Conservation (phyloP, 2,329 filamentous ascomycete species). For the Catunica adiposa region DNA sequence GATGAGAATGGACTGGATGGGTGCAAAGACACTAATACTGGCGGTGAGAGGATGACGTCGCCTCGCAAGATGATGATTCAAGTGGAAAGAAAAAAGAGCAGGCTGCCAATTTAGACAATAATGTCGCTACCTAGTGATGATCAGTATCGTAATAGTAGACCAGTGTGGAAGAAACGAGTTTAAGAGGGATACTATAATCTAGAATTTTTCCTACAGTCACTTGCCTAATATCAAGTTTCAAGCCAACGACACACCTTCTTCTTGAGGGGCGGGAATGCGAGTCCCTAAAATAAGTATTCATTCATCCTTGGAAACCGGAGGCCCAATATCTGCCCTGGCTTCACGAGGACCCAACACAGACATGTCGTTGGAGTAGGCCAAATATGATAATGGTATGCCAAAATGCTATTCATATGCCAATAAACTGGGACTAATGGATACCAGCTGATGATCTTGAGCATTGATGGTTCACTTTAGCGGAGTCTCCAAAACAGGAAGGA, state of each 20-base stretch:
- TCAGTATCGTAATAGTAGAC: too few relatives aligned
- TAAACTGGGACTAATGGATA: not conserved
- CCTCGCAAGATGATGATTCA: constrained; percentile 63
- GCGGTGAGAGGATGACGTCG: constrained; percentile 55
- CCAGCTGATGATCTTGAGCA: not conserved
- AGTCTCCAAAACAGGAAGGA: not conserved
- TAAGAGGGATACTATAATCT: too few relatives aligned
- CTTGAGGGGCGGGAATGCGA: constrained; percentile 58
- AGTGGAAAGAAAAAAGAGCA: constrained; percentile 58
- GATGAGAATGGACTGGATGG: constrained; percentile 65
- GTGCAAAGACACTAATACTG: constrained; percentile 50
- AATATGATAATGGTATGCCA: not conserved
- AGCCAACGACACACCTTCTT: constrained; percentile 43
- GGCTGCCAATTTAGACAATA: constrained; percentile 61
- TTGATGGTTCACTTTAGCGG: not conserved
- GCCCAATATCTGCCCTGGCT: not conserved
- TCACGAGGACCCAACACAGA: not conserved
- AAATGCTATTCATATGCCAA: not conserved
- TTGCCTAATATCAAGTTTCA: constrained; percentile 62
- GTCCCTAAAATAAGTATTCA: constrained; percentile 32
- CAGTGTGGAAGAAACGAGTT: too few relatives aligned
- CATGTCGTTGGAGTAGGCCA: not conserved
- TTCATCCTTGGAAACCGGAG: constrained; percentile 21
- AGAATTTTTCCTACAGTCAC: constrained; percentile 18
- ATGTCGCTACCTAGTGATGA: constrained; percentile 51